Evolutionary conservation across 192 early-diverging fungal genomes (phyloP).

Genomic region (Dissophora ornata): DNA sequence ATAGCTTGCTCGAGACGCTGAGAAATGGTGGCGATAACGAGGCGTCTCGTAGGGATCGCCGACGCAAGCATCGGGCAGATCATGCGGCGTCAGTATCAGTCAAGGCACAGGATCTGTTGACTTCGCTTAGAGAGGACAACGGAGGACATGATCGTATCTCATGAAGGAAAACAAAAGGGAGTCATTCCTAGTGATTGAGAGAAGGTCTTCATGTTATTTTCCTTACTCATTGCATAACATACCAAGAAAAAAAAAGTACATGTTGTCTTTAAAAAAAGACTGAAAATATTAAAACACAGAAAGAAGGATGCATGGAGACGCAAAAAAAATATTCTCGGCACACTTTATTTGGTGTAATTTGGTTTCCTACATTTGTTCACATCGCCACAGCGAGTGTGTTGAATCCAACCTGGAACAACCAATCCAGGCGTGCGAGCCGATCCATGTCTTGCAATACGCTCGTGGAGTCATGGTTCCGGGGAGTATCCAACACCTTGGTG

Average conservation of each 20-base stretch:
- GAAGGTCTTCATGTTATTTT: too few species aligned
- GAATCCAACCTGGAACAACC: constrained; percentile 40
- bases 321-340: too few species aligned
- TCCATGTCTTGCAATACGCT: background rate
- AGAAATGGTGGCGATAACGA: constrained; percentile 72
- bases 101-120: constrained; percentile 51
- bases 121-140: constrained; percentile 37
- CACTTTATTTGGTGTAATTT: too few species aligned
- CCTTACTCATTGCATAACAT: too few species aligned
- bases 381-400: constrained; percentile 26
- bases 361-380: too few species aligned
- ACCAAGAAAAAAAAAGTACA: too few species aligned
- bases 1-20: constrained; percentile 79
- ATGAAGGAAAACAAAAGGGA: background rate
- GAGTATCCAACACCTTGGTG: too few species aligned
- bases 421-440: constrained; percentile 2
- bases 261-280: too few species aligned
- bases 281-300: too few species aligned
- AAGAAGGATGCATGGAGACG: too few species aligned
- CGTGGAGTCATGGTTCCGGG: too few species aligned
- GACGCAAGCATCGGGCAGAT: constrained; percentile 35
- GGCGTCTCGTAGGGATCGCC: constrained; percentile 44
- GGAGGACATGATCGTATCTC: background rate
- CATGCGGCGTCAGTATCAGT: constrained; percentile 35
- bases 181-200: background rate